These are phyloP conservation scores for Colletotrichum kahawae DNA, from an alignment of 2,329 filamentous ascomycete genomes.

Conservation along the genomic window DNA sequence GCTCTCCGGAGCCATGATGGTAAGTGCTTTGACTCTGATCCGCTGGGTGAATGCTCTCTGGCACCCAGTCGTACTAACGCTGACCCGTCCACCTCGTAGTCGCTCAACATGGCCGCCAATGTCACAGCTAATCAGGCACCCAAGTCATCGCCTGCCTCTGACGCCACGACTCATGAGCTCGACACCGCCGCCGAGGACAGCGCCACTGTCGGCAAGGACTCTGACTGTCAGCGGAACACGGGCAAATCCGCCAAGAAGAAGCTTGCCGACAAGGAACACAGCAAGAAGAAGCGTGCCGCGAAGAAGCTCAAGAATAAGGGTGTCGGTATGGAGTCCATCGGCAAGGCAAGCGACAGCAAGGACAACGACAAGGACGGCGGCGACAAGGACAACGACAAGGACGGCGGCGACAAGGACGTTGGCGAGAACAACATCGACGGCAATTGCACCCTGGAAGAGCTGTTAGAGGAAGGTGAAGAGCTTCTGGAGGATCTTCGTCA, in stretches of 20 bases:
- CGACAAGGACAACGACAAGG: not conserved
- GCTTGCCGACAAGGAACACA: no score
- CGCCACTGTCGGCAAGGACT: not conserved
- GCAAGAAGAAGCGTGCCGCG: not conserved
- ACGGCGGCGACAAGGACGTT: not conserved
- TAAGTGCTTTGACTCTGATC: not conserved
- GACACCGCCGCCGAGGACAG: not conserved
- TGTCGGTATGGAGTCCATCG: not conserved
- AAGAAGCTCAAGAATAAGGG: not conserved
- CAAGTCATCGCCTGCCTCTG: not conserved
- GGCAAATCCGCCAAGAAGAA: no score
- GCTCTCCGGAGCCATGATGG: not conserved
- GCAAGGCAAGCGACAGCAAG: not conserved
- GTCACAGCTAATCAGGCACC: no score
- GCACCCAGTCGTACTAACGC: fast-evolving
- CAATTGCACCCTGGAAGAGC: not conserved
- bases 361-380: no score
- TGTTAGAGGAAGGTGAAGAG: not conserved
- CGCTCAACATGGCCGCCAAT: not conserved
- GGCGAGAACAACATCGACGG: not conserved
- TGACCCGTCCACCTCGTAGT: not conserved
- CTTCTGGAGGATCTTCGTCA: not conserved
- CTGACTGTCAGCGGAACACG: no score
- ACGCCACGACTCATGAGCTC: not conserved
- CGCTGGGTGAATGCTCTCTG: not conserved